phyloP scores from a whole-genome alignment of 1,284 basidiomycete genomes.

The Bondarzewia mesenterica region DNA sequence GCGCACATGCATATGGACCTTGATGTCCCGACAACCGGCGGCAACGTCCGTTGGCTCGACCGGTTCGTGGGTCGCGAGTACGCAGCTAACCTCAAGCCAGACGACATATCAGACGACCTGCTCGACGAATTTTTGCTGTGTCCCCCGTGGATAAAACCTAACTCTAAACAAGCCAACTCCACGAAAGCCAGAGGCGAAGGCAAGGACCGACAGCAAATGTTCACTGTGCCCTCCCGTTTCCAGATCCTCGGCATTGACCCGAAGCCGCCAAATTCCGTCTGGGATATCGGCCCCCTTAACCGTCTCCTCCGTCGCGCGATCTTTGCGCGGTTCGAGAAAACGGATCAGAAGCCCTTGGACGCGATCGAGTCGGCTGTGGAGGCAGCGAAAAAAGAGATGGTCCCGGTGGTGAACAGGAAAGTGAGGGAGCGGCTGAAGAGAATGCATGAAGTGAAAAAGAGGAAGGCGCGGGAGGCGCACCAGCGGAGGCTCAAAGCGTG shows the following conservation, averaged over 20 bases:
- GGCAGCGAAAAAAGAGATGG: conserved; percentile 11
- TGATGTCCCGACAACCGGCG: not conserved
- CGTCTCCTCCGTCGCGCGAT: conserved; percentile 20
- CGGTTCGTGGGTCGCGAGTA: conserved; percentile 19
- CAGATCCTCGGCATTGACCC: conserved; percentile 8
- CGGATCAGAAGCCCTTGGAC: not conserved
- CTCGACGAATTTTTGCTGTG: not conserved
- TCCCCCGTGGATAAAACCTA: not conserved
- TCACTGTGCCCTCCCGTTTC: conserved; percentile 12
- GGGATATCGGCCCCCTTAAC: conserved; percentile 17
- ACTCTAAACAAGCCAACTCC: too few relatives aligned
- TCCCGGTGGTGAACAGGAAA: not conserved
- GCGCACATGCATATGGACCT: conserved; percentile 14
- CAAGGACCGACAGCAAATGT: not conserved
- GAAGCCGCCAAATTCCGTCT: conserved; percentile 1
- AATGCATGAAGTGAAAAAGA: not conserved
- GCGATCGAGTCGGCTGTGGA: conserved; percentile 8
- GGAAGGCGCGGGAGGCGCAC: too few relatives aligned
- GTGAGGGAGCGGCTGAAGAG: not conserved
- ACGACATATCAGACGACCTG: not conserved
- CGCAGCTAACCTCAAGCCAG: not conserved
- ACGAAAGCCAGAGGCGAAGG: not conserved
- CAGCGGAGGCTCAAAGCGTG: too few relatives aligned
- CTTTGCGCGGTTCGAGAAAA: conserved; percentile 6
- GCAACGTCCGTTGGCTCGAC: conserved; percentile 17